Evolutionary conservation across 495 filamentous ascomycete genomes (phyloP).

Genomic region (Tuber microsphaerosporum): DNA sequence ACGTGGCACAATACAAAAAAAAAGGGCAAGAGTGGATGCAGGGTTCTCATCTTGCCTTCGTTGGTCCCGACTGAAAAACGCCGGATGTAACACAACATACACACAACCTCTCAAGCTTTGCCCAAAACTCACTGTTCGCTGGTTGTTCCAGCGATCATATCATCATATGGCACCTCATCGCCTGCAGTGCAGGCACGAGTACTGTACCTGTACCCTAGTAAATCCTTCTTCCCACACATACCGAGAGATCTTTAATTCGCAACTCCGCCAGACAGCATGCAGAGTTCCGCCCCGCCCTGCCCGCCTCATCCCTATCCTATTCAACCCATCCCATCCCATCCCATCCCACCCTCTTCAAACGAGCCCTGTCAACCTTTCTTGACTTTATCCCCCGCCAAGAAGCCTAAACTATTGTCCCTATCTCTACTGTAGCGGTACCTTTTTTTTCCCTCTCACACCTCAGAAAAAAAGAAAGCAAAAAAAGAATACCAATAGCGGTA

Average conservation of each 20-base stretch:
- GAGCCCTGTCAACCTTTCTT: neutral
- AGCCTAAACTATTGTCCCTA: neutral
- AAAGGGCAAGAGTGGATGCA: constrained; percentile 20
- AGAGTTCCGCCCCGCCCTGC: neutral
- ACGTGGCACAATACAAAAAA: constrained; percentile 23
- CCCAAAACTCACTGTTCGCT: neutral
- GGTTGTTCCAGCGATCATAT: neutral
- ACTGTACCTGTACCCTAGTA: neutral
- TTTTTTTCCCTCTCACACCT: neutral
- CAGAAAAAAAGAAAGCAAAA: neutral
- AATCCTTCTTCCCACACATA: neutral
- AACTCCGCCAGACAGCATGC: neutral
- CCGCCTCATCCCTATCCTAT: neutral
- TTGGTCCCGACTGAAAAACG: neutral
- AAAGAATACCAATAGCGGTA: neutral
- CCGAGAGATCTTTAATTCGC: neutral
- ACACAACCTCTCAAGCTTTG: neutral
- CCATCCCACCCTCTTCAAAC: neutral
- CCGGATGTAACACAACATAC: neutral
- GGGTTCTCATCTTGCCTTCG: constrained; percentile 31
- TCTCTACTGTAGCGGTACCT: neutral
- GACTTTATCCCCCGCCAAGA: neutral
- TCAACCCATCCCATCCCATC: too few relatives aligned
- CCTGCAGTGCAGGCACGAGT: neutral
- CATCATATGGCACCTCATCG: neutral